Base-by-base conservation (phyloP, 768 basidiomycete genomes). In the Crepidotus variabilis region DNA sequence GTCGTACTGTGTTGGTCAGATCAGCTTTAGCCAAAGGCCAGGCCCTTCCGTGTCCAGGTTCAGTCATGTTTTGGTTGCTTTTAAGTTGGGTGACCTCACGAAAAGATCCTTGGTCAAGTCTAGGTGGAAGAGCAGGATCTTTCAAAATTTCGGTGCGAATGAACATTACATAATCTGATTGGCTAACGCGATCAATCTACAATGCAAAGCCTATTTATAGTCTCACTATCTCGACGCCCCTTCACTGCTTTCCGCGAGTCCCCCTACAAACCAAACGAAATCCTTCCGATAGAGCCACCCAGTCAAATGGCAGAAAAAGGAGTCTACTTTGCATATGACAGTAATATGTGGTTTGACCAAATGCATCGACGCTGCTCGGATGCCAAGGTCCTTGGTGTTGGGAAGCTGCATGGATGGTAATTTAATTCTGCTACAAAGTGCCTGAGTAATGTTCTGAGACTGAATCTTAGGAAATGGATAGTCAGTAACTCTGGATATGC, bases 21-120 rank as follows among this genome's bases (percentile, higher is more conserved):
- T 82, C 75, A 22, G 93, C 87, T 58, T 88, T 81, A 57, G 97
- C 92, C 45, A 90, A 77, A 50, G 94, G 94, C 86, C 88, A 96
- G 55, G 93, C 92, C 77, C 93, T 94, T 64, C 83, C 79, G 68
- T 80, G 83, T 48, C 76, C 72, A 61, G 90, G 86, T 51, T 84
- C 78, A 85, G 88, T 90, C 69, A 68, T 73, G 50, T 60, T 39
- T 56, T 51, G 56, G 46, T 33, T 24, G 52, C 36, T 54, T 53
- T 61, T 62, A 52, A 55, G 61, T 63, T 4, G 28, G 28, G 62
- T 75, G 90, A 92, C 90, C 89, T 91, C 90, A 92, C 90, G 28
- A 81, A 76, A 71, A 77, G 90, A 92, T 92, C 90, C 90, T 90
- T 89, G 90, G 90, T 90, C 90, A 69, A 71, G 54, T 66, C 60